phyloP scores from a whole-genome alignment of 305 asterid species.

The Striga hermonthica region DNA sequence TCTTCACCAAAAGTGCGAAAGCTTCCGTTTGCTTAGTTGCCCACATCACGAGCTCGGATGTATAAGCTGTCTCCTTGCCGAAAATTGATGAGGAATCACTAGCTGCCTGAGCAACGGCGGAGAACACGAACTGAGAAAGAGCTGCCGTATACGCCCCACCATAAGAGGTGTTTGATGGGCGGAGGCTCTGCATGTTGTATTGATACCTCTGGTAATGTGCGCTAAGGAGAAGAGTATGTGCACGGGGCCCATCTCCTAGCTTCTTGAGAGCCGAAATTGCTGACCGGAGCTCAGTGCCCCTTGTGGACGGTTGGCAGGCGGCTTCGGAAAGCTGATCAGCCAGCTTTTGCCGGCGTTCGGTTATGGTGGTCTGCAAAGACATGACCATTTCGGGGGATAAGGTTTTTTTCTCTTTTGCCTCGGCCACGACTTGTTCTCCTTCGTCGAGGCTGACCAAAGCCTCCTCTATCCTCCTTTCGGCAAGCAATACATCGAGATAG shows the following conservation, averaged over 20 bases:
- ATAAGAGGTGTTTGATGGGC: slow-evolving; percentile 52
- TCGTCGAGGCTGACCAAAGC: slow-evolving; percentile 87
- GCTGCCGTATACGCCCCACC: slow-evolving; percentile 70
- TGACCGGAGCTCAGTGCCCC: slow-evolving; percentile 65
- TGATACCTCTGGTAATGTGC: slow-evolving; percentile 66
- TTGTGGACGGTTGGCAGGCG: slow-evolving; percentile 40
- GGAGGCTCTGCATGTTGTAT: slow-evolving; percentile 46
- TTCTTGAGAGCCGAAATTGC: slow-evolving; percentile 66
- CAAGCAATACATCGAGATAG: slow-evolving; percentile 84
- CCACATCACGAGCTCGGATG: slow-evolving; percentile 90
- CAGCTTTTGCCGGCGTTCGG: slow-evolving; percentile 53
- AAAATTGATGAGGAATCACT: slow-evolving; percentile 74
- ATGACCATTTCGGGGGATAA: too few species aligned
- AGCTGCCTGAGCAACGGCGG: slow-evolving; percentile 78
- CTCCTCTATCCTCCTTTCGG: slow-evolving; percentile 96
- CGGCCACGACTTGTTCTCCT: slow-evolving; percentile 49
- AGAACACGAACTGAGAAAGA: slow-evolving; percentile 76
- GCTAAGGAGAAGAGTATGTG: slow-evolving; percentile 68
- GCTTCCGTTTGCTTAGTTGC: slow-evolving; percentile 59
- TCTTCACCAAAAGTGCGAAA: slow-evolving; percentile 58
- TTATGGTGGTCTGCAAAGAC: too few species aligned
- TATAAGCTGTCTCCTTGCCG: slow-evolving; percentile 69
- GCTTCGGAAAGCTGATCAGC: slow-evolving; percentile 57
- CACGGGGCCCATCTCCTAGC: slow-evolving; percentile 86
- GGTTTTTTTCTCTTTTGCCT: neutral